Evolutionary conservation across 495 filamentous ascomycete genomes (phyloP).

Genomic region (Pyrenula aspistea): DNA sequence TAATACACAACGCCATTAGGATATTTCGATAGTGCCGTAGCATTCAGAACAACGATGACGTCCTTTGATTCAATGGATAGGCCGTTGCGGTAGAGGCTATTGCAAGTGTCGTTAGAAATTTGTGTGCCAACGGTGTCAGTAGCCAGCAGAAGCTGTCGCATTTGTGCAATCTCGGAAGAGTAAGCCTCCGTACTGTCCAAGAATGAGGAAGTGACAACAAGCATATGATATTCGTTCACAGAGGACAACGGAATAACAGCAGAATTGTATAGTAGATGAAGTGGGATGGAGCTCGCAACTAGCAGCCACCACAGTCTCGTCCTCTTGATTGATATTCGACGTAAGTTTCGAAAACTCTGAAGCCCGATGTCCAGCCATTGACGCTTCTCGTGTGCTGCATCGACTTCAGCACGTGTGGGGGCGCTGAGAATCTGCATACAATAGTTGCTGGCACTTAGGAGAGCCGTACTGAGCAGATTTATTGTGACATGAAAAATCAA

Average conservation of each 20-base stretch:
- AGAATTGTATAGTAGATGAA: conserved; percentile 8
- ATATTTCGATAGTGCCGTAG: conserved; percentile 3
- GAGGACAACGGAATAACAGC: not conserved
- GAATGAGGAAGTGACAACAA: not conserved
- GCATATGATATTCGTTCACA: not conserved
- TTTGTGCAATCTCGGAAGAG: conserved; percentile 6
- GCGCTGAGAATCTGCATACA: conserved; percentile 28
- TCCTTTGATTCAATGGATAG: conserved; percentile 26
- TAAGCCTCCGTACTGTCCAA: conserved; percentile 9
- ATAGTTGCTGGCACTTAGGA: conserved; percentile 12
- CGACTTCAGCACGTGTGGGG: conserved; percentile 13
- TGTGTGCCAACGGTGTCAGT: conserved; percentile 16
- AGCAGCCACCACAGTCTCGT: conserved; percentile 8
- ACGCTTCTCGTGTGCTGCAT: conserved; percentile 3
- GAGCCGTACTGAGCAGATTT: conserved; percentile 10
- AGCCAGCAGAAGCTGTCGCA: conserved; percentile 25
- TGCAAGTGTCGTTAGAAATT: conserved; percentile 3
- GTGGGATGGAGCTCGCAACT: conserved; percentile 7
- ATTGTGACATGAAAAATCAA: conserved; percentile 10
- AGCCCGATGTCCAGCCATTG: conserved; percentile 29
- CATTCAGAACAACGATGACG: conserved; percentile 7
- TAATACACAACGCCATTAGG: conserved; percentile 6
- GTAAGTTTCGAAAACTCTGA: conserved; percentile 23
- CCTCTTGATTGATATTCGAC: conserved; percentile 4
- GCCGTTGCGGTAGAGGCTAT: conserved; percentile 22